Evolutionary conservation across 2,329 filamentous ascomycete genomes (phyloP).

Genomic region (Pyrenophora graminea): DNA sequence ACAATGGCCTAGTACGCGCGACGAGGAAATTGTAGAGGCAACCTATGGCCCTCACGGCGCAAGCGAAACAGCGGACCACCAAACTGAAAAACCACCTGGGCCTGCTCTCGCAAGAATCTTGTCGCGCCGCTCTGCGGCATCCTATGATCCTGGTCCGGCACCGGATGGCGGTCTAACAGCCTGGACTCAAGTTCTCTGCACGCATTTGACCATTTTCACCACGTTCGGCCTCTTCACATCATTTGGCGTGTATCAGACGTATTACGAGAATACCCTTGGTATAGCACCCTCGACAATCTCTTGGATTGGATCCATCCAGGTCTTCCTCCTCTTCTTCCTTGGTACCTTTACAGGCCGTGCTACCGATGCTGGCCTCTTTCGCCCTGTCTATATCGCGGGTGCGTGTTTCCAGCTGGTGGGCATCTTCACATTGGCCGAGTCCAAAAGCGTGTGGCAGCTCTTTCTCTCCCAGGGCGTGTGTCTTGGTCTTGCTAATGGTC

Average conservation of each 20-base stretch:
- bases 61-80: slow-evolving; percentile 1
- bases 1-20: slow-evolving; percentile 20
- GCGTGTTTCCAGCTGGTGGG: slow-evolving; percentile 41
- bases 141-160: slow-evolving; percentile 35
- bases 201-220: slow-evolving; percentile 59
- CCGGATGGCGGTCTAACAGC: slow-evolving; percentile 58
- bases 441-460: slow-evolving; percentile 39
- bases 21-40: slow-evolving; percentile 23
- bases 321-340: slow-evolving; percentile 39
- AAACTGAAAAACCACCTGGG: neutral
- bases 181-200: slow-evolving; percentile 60
- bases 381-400: slow-evolving; percentile 33
- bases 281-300: slow-evolving; percentile 42
- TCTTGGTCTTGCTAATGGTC: slow-evolving; percentile 57
- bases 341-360: slow-evolving; percentile 38
- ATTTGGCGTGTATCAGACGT: slow-evolving; percentile 62
- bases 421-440: slow-evolving; percentile 37
- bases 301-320: slow-evolving; percentile 41
- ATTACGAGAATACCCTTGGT: slow-evolving; percentile 52
- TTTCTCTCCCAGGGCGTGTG: slow-evolving; percentile 59
- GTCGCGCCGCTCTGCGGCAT: slow-evolving; percentile 30
- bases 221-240: slow-evolving; percentile 60
- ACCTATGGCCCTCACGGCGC: slow-evolving; percentile 6
- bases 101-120: slow-evolving; percentile 23
- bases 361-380: slow-evolving; percentile 39